Evolutionary conservation across 2,329 filamentous ascomycete genomes (phyloP), one percentile per base, ranked within the genome.

Genomic region (Aschersonia sp.): DNA sequence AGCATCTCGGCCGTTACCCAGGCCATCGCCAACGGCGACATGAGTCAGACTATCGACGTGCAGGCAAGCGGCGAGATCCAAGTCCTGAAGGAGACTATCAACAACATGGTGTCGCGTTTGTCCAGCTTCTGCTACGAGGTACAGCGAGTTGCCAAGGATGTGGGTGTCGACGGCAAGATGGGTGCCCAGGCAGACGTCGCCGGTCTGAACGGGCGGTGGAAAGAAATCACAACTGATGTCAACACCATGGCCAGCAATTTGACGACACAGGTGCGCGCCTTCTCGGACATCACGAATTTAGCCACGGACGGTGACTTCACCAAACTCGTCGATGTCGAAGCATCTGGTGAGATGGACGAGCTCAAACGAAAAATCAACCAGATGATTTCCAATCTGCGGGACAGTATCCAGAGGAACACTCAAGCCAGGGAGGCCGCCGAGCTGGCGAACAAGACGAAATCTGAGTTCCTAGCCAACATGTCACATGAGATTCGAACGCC

Each of bases 341-440:
- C 92, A 28, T 96, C 91, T 9, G 92, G 92, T 53, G 92, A 98
- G 66, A 97, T 98, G 92, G 92, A 97, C 66, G 91, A 97, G 65
- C 75, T 98, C 57, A 98, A 98, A 69, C 82, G 89, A 59, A 97
- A 97, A 74, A 97, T 98, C 75, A 98, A 97, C 64, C 87, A 94
- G 70, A 98, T 98, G 92, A 89, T 97, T 47, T 92, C 86, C 62
- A 95, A 94, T 61, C 70, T 98, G 52, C 76, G 91, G 56, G 92
- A 97, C 67, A 94, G 86, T 73, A 96, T 98, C 56, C 89, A 97
- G 64, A 82, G 89, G 63, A 98, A 97, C 63, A 96, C 89, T 3
- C 87, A 89, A 55, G 92, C 92, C 49, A 85, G 92, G 65, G 91
- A 97, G 66, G 89, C 91, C 44, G 92, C 92, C 58, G 92, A 98